Percentiles rank a stretch among this genome's conserved stretches.
phyloP scores from a whole-genome alignment of 495 filamentous ascomycete species.

The Astrothelium macrocarpum region DNA sequence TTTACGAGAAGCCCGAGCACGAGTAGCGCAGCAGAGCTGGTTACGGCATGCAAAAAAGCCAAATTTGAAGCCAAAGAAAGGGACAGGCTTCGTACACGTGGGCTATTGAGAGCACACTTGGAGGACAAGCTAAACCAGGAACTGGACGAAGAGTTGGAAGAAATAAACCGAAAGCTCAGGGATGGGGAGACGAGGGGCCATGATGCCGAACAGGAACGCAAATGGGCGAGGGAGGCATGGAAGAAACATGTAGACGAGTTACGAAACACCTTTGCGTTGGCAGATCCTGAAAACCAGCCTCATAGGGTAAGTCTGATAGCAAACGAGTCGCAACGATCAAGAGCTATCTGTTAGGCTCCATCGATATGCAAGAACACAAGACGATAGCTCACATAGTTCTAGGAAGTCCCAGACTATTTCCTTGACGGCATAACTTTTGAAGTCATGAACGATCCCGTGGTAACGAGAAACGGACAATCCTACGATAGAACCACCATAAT shows the following conservation, averaged over 20 bases:
- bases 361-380: not conserved
- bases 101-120: conserved; percentile 49
- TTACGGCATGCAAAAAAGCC: conserved; percentile 71
- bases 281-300: conserved; percentile 42
- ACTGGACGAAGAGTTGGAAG: conserved; percentile 29
- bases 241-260: conserved; percentile 51
- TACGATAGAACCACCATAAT: conserved; percentile 84
- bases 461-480: conserved; percentile 74
- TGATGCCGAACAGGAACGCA: conserved; percentile 42
- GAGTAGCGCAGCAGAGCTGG: conserved; percentile 23
- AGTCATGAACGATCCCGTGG: conserved; percentile 75
- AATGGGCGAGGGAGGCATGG: conserved; percentile 37
- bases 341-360: not conserved
- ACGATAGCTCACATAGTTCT: not conserved
- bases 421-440: conserved; percentile 85
- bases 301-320: conserved; percentile 37
- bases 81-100: conserved; percentile 31
- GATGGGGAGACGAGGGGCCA: conserved; percentile 25
- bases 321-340: conserved; percentile 13
- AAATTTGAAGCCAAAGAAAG: conserved; percentile 47
- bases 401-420: conserved; percentile 75
- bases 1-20: conserved; percentile 1
- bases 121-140: conserved; percentile 40
- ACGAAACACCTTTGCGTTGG: conserved; percentile 51
- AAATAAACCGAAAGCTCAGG: not conserved